These are phyloP conservation scores for Ajuga reptans DNA, from an alignment of 305 asterid genomes.

Conservation along the genomic window DNA sequence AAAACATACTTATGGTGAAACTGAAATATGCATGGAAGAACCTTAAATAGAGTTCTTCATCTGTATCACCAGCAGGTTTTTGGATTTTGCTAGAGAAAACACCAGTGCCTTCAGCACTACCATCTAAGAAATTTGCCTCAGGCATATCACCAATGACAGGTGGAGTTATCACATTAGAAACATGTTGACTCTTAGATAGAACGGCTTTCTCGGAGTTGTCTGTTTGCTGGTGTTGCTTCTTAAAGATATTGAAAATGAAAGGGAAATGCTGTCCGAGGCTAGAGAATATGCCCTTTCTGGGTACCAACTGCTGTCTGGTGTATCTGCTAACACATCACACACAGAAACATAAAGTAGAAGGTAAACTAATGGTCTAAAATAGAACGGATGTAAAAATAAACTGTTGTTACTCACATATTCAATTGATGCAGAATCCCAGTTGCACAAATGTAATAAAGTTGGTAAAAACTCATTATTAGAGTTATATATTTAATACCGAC, in stretches of 20 bases:
- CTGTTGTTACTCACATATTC: conserved; percentile 5
- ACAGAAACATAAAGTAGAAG: conserved; percentile 19
- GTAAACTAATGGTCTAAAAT: conserved; percentile 3
- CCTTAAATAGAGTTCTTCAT: conserved; percentile 46
- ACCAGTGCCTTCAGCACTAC: conserved; percentile 34
- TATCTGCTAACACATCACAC: conserved; percentile 37
- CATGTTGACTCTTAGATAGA: conserved; percentile 23
- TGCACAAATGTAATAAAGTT: not conserved
- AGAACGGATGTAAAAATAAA: conserved; percentile 1
- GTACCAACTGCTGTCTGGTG: conserved; percentile 38
- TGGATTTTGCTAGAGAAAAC: conserved; percentile 28
- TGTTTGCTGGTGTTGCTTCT: conserved; percentile 49
- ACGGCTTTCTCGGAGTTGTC: conserved; percentile 28
- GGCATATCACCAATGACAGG: conserved; percentile 27
- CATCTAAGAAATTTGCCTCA: conserved; percentile 22
- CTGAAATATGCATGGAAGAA: conserved; percentile 25
- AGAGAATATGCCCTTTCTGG: conserved; percentile 56
- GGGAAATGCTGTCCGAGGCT: conserved; percentile 76
- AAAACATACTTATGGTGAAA: conserved; percentile 16
- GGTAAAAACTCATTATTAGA: conserved; percentile 1
- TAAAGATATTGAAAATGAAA: conserved; percentile 65
- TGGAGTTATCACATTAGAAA: conserved; percentile 31
- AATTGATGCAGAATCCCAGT: not conserved
- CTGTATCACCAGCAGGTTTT: conserved; percentile 24
- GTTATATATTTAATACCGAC: not conserved